Evolutionary conservation across 1,284 basidiomycete genomes (phyloP), one percentile per base, ranked within the genome.

Genomic region (Schizophyllum amplum): DNA sequence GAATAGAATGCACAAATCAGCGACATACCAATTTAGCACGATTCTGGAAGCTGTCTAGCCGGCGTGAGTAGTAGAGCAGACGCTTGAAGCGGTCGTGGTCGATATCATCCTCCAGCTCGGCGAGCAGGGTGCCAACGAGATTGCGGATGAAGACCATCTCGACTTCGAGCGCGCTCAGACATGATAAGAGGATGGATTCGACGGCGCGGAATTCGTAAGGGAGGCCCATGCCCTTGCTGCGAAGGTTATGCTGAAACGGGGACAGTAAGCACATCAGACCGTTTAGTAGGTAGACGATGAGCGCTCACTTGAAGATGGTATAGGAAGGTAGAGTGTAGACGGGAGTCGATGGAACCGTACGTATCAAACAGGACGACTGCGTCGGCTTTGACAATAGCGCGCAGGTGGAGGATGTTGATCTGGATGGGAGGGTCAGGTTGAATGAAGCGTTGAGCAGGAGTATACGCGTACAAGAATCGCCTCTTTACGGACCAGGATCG

Each of bases 341-440:
- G 80, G 6, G 88, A 91, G 69, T 95, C 92, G 20, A 86, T 82
- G 23, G 86, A 90, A 4, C 92, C 92, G 66, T 86, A 92, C 1
- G 89, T 87, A 67, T 98, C 94, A 68, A 99, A 98, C 23, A 99
- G 80, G 49, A 98, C 79, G 47, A 98, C 92, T 46, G 88, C 80
- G 68, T 98, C 92, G 4, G 92, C 87, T 72, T 98, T 98, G 69
- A 99, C 87, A 51, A 98, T 82, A 1, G 94, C 94, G 55, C 95
- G 85, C 53, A 98, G 91, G 68, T 98, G 94, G 42, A 98, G 81
- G 52, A 98, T 90, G 63, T 97, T 98, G 56, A 98, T n/a, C n/a
- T n/a, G n/a, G n/a, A n/a, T n/a, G n/a, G n/a, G n/a, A n/a, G n/a
- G n/a, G n/a, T n/a, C n/a, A n/a, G n/a, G n/a, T n/a, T n/a, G n/a